phyloP scores from a whole-genome alignment of 345 rosid genomes.

The Populus alba region DNA sequence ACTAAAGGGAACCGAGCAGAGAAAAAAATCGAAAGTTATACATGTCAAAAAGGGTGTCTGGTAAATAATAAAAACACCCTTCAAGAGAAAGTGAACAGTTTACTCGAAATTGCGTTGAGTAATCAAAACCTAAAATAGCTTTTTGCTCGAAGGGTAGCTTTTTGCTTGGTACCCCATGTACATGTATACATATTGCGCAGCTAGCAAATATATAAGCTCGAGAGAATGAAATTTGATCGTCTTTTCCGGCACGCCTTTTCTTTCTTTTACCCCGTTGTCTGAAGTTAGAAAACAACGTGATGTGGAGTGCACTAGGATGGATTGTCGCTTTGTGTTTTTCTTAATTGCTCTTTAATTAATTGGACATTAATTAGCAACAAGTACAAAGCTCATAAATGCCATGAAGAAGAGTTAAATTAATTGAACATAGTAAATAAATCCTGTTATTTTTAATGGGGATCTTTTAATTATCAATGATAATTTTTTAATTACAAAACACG shows the following conservation, averaged over 20 bases:
- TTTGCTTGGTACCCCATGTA: neutral
- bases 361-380: neutral
- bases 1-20: too few species aligned
- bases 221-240: neutral
- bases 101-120: neutral
- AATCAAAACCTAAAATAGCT: slow-evolving; percentile 4
- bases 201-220: neutral
- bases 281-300: neutral
- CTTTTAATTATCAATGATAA: too few species aligned
- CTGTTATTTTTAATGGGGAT: too few species aligned
- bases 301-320: slow-evolving; percentile 8
- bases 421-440: too few species aligned
- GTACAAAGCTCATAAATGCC: neutral
- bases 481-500: too few species aligned
- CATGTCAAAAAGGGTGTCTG: slow-evolving; percentile 1
- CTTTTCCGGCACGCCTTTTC: neutral
- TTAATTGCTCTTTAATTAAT: neutral
- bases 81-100: neutral
- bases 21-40: too few species aligned
- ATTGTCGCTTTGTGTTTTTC: neutral
- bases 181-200: neutral
- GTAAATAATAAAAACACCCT: slow-evolving; percentile 1
- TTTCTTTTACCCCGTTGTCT: neutral
- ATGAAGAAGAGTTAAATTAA: too few species aligned
- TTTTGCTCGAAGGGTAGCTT: slow-evolving; percentile 6